Base-by-base conservation (phyloP, 805 yeast species). In the Ogataea pignaliae region DNA sequence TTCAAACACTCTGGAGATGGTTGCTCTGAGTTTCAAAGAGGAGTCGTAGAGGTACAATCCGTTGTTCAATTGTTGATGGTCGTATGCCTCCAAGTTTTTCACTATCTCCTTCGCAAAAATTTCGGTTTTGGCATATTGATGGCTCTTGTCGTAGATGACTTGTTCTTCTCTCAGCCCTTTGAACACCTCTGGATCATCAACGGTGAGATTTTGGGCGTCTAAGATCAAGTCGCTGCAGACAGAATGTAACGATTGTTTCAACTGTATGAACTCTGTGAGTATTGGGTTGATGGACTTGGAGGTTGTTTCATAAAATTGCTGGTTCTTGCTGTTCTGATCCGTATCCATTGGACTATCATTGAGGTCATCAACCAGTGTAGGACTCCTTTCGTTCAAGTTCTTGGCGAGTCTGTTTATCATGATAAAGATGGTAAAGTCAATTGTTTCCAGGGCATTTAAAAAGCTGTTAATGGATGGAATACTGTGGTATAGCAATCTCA, bases 121-220 rank as follows among this genome's bases (percentile, higher is more conserved):
- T 47, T 80, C 83, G 1, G 72, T 68, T 2, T 73, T 72, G 12
- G 64, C 53, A 40, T 63, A 63, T 48, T 70, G 53, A 2, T 63
- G 58, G 10, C 68, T 68, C 26, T 71, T 62, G 43, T 71, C 66
- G 40, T 70, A 69, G 32, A 68, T 68, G 13, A 52, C 38, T 33
- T 82, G 71, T 33, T 81, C 86, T 29, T 80, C 81, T 45, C 72
- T 73, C 65, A 84, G 69, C 0, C 84, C 77, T 40, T 72, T 71
- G 62, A 86, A 86, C 2, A 81, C 83, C 46, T 84, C 88, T 1
- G 93, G 88, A 57, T 86, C 95, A 28, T 74, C 78, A 10, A 85
- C 63, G 0, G 93, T 83, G 10, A 86, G 64, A 11, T 79, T 70
- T 57, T 87, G 95, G 0, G 85, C 73, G 38, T 81, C 78, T 73